Conservation (phyloP, 352 stramenopile genomes). For the Globisporangium paroecandrum region DNA sequence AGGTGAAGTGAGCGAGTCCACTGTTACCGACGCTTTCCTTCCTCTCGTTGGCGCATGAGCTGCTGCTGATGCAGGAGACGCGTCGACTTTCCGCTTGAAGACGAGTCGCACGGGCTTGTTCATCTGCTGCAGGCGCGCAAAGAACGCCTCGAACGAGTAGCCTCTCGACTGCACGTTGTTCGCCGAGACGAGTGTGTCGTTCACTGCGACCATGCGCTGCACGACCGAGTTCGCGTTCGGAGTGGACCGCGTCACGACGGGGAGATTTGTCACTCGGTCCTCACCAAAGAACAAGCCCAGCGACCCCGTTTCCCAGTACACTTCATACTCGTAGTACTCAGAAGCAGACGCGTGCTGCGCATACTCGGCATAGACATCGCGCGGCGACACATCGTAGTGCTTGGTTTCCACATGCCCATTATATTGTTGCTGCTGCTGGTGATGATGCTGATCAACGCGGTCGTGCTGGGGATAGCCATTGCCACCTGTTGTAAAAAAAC, state of each 20-base stretch:
- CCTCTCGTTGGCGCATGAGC: slow-evolving; percentile 8
- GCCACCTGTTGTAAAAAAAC: slow-evolving; percentile 1
- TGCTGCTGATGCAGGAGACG: not conserved
- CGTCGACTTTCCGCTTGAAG: slow-evolving; percentile 40
- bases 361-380: slow-evolving; percentile 8
- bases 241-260: slow-evolving; percentile 76
- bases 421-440: slow-evolving; percentile 4
- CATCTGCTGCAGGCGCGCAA: slow-evolving; percentile 78
- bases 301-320: slow-evolving; percentile 77
- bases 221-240: slow-evolving; percentile 65
- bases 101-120: slow-evolving; percentile 79
- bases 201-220: slow-evolving; percentile 61
- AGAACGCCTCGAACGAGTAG: slow-evolving; percentile 81
- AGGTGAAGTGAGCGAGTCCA: slow-evolving; percentile 24
- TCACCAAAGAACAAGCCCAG: slow-evolving; percentile 85
- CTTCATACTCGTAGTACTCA: slow-evolving; percentile 56
- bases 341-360: slow-evolving; percentile 14
- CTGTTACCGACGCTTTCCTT: slow-evolving; percentile 32
- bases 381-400: slow-evolving; percentile 37
- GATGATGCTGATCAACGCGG: not conserved
- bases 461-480: not conserved
- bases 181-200: slow-evolving; percentile 76
- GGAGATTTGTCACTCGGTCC: slow-evolving; percentile 57
- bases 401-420: slow-evolving; percentile 21
- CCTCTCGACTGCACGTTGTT: slow-evolving; percentile 69